Evolutionary conservation across 1,139 yeast species (phyloP).

Genomic region (Zygosaccharomyces sapae): DNA sequence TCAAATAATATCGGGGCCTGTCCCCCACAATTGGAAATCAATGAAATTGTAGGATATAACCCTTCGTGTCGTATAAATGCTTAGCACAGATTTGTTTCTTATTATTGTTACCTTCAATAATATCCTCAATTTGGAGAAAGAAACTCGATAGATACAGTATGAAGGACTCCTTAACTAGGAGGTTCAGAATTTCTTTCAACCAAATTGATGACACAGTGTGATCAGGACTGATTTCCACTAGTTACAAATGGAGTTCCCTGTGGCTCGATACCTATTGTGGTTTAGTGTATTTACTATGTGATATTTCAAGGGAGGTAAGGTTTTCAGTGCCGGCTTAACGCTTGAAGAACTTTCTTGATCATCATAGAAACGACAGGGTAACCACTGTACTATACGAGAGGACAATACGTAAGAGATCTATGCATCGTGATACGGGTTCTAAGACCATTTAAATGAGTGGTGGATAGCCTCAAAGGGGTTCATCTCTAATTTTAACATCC

Average conservation of each 20-base stretch:
- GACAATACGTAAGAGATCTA: background rate
- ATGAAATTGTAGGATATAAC: background rate
- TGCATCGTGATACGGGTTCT: background rate
- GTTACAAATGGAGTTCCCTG: background rate
- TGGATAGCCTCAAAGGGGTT: no score
- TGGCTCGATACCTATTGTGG: background rate
- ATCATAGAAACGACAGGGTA: background rate
- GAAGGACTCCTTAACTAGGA: conserved; percentile 1
- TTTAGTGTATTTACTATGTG: background rate
- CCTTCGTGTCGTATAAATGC: no score
- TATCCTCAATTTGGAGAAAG: conserved; percentile 3
- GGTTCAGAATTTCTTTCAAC: conserved; percentile 1
- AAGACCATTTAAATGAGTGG: background rate
- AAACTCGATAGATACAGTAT: background rate
- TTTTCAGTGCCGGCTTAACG: no score
- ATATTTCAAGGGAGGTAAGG: conserved; percentile 5
- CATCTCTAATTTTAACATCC: no score
- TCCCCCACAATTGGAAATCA: conserved; percentile 8
- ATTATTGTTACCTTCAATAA: background rate
- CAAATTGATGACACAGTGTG: background rate
- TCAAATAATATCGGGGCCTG: background rate
- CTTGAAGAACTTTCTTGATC: background rate
- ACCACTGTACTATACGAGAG: background rate
- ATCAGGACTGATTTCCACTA: background rate
- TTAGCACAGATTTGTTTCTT: no score